Conservation (phyloP, 345 rosid genomes). For the Draba incana region DNA sequence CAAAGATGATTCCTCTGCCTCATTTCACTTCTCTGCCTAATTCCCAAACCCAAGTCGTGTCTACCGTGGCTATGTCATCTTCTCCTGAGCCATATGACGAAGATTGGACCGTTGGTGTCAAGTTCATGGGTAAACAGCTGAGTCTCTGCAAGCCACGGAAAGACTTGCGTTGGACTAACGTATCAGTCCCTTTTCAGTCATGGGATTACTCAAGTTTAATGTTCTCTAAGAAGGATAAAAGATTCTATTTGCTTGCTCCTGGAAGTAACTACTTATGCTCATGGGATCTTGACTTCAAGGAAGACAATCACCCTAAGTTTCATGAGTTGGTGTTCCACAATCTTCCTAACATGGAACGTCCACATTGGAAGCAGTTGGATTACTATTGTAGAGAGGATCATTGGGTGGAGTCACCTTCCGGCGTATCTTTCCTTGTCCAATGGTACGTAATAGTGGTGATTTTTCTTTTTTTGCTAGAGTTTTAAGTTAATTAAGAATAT, state of each 20-base stretch:
- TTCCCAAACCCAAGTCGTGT: neutral
- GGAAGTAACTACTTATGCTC: constrained; percentile 19
- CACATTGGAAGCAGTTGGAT: too few relatives aligned
- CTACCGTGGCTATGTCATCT: constrained; percentile 29
- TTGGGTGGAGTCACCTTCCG: too few relatives aligned
- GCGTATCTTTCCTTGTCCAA: too few relatives aligned
- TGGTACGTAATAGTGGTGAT: too few relatives aligned
- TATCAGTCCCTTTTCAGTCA: neutral
- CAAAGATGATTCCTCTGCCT: too few relatives aligned
- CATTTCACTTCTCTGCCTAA: too few relatives aligned
- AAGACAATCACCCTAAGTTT: neutral
- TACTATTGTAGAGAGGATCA: too few relatives aligned
- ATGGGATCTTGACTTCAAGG: too few relatives aligned
- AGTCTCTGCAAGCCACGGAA: constrained; percentile 16
- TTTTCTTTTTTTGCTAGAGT: too few relatives aligned
- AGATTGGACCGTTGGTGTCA: constrained; percentile 20
- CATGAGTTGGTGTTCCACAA: too few relatives aligned
- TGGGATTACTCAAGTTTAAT: constrained; percentile 5
- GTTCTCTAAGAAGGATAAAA: constrained; percentile 8
- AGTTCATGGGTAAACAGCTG: constrained; percentile 27
- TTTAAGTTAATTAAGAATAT: too few relatives aligned
- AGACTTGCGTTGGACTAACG: constrained; percentile 22
- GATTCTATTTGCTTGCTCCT: constrained; percentile 27
- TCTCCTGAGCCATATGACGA: constrained; percentile 10
- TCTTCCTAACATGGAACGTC: too few relatives aligned